Evolutionary conservation across 2,329 filamentous ascomycete species (phyloP), one percentile per base, ranked within the genome.

Genomic region (Aspergillus pseudotamarii): DNA sequence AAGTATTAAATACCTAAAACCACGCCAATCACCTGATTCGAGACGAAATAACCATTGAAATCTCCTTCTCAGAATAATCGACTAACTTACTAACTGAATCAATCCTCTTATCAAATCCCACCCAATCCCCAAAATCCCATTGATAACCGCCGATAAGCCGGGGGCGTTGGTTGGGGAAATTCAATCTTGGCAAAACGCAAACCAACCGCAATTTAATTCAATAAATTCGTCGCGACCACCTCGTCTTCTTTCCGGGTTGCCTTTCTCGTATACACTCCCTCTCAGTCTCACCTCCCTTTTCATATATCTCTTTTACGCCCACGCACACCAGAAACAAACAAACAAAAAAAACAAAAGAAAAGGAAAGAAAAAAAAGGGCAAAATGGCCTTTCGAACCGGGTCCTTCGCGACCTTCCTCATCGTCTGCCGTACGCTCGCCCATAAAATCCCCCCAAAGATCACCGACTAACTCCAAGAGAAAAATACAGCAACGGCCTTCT

Each of bases 401-500:
- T 93, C 93, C 57, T 99, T 99, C 78, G 93, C 94, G 79, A 97
- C 95, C 54, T 97, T 97, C 77, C 90, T 99, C 80, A 97, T 99
- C 76, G 90, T 98, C 70, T 94, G 93, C 69, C 93, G 94, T 97
- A 86, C 5, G 38, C n/a, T 3, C 32, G 16, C 12, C 12, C 0
- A 34, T 34, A 34, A 34, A 9, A 2, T 2, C 30, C 10, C 32
- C 5, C 58, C 48, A 50, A 55, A 61, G 26, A 26, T 6, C 45
- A n/a, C 36, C 3, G 8, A 61, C 61, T 64, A 66, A 59, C 57
- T 55, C 26, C 3, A 61, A 48, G 34, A n/a, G 56, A 58, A 56
- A 56, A 28, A 9, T 21, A 43, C 72, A 94, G 91, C 91, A 68
- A 93, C 91, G 69, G 97, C 92, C 80, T 99, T 99, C 87, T 97